Percentiles rank a stretch among this genome's conserved stretches.
Conservation (phyloP, 768 basidiomycete species). For the Omphalotus guepiniiformis region DNA sequence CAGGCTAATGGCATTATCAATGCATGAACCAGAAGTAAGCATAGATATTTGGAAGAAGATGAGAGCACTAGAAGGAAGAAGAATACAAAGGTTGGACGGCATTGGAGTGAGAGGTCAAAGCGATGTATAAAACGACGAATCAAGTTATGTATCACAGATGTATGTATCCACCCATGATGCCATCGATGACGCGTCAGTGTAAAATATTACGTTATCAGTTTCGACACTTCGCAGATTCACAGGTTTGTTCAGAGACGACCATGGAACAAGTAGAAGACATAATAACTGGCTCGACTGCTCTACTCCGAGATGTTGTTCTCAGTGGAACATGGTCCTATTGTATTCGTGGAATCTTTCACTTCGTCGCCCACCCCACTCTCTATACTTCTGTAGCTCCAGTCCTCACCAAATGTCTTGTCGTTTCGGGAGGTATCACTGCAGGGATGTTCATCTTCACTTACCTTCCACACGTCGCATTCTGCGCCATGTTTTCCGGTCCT, state of each 20-base stretch:
- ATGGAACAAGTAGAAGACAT: not conserved
- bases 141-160: too few relatives aligned
- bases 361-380: constrained; percentile 31
- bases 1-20: constrained; percentile 62
- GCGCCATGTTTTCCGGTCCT: constrained; percentile 60
- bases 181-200: too few relatives aligned
- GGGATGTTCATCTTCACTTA: constrained; percentile 57
- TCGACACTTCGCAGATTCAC: too few relatives aligned
- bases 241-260: too few relatives aligned
- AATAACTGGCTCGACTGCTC: not conserved
- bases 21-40: constrained; percentile 52
- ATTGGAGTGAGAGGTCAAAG: too few relatives aligned
- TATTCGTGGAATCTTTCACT: constrained; percentile 32
- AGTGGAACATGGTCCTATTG: constrained; percentile 37
- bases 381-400: constrained; percentile 32
- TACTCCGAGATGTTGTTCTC: constrained; percentile 27
- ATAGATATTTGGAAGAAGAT: constrained; percentile 59
- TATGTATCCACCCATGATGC: too few relatives aligned
- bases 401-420: constrained; percentile 32
- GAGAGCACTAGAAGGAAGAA: constrained; percentile 52
- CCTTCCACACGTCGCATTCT: constrained; percentile 62
- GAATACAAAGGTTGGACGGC: constrained; percentile 36
- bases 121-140: too few relatives aligned
- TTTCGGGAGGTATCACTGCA: constrained; percentile 35
- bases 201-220: too few relatives aligned